These are phyloP conservation scores for Scutellaria barbata DNA, from an alignment of 257 asterid species.

Conservation along the genomic window DNA sequence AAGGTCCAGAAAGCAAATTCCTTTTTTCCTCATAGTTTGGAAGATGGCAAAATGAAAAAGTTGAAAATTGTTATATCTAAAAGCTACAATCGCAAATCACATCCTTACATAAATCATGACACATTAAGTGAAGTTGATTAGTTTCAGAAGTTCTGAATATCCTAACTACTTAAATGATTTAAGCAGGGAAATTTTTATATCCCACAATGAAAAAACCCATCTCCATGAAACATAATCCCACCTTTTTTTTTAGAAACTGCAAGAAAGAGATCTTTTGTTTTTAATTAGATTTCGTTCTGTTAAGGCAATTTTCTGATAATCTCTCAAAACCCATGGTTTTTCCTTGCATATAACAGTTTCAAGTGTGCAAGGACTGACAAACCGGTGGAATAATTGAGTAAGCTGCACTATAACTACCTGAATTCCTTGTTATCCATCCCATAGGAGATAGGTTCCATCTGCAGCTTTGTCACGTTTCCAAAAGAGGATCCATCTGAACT, in stretches of 20 bases:
- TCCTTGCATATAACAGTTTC: slow-evolving; percentile 18
- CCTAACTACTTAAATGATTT: too few relatives aligned
- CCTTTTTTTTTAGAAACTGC: too few relatives aligned
- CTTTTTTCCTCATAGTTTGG: background rate
- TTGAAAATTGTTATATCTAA: background rate
- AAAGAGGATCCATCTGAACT: slow-evolving; percentile 65
- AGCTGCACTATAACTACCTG: slow-evolving; percentile 54
- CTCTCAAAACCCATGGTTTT: background rate
- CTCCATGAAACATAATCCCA: too few relatives aligned
- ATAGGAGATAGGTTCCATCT: slow-evolving; percentile 70
- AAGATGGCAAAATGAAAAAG: background rate
- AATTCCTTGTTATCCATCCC: slow-evolving; percentile 70
- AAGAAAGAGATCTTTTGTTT: too few relatives aligned
- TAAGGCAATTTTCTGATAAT: too few relatives aligned
- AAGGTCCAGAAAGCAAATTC: slow-evolving; percentile 6
- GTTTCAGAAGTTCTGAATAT: slow-evolving; percentile 3
- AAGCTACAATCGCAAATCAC: slow-evolving; percentile 4
- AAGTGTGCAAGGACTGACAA: slow-evolving; percentile 8
- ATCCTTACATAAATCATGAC: slow-evolving; percentile 5
- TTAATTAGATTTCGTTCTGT: too few relatives aligned
- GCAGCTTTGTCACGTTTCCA: slow-evolving; percentile 71
- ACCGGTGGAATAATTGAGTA: slow-evolving; percentile 27
- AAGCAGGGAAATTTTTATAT: too few relatives aligned
- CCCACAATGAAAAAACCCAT: too few relatives aligned
- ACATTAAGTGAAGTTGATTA: background rate